Conservation (phyloP, 805 yeast genomes). For the Ascoidea rubescens region DNA sequence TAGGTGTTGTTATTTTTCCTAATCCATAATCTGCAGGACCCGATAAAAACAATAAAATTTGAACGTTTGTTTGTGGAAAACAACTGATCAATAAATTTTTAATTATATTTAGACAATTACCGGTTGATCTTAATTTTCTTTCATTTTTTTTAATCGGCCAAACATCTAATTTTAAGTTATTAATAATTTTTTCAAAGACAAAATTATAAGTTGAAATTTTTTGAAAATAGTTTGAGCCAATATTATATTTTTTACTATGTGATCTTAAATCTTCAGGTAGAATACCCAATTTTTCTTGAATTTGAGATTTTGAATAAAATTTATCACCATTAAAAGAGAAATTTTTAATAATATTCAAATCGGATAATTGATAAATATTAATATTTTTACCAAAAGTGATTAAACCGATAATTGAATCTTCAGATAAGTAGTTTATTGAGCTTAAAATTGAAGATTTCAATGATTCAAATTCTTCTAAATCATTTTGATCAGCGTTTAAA, state of each 20-base stretch:
- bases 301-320: slow-evolving; percentile 30
- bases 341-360: slow-evolving; percentile 20
- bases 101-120: slow-evolving; percentile 42
- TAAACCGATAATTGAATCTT: slow-evolving; percentile 40
- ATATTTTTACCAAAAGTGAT: slow-evolving; percentile 49
- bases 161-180: slow-evolving; percentile 30
- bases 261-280: slow-evolving; percentile 13
- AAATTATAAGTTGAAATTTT: slow-evolving; percentile 27
- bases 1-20: slow-evolving; percentile 40
- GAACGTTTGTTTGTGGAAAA: slow-evolving; percentile 37
- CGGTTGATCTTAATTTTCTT: slow-evolving; percentile 42
- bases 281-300: slow-evolving; percentile 33
- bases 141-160: slow-evolving; percentile 32
- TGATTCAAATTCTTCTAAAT: slow-evolving; percentile 31
- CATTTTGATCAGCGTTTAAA: background rate
- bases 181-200: slow-evolving; percentile 33
- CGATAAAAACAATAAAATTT: slow-evolving; percentile 38
- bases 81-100: slow-evolving; percentile 21
- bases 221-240: slow-evolving; percentile 3
- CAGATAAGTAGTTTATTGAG: slow-evolving; percentile 32
- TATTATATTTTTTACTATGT: background rate
- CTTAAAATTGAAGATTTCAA: slow-evolving; percentile 34
- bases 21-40: slow-evolving; percentile 51
- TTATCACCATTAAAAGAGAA: slow-evolving; percentile 44
- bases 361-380: slow-evolving; percentile 37